A percentile compares a stretch with the other conserved stretches of the same genome.
phyloP scores from a whole-genome alignment of 176 grass and related monocot genomes.

The Dendrocalamus sinicus region DNA sequence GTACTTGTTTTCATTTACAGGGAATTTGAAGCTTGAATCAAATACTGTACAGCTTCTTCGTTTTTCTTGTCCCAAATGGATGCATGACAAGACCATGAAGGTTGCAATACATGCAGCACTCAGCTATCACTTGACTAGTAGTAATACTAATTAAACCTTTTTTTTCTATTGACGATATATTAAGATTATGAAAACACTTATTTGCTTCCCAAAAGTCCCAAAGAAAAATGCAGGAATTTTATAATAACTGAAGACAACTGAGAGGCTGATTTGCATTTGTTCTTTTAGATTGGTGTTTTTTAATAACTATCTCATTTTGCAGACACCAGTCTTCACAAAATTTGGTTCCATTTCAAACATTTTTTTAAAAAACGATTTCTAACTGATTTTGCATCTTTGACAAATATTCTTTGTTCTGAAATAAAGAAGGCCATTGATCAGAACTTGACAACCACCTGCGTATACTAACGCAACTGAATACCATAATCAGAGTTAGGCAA shows the following conservation, averaged over 20 bases:
- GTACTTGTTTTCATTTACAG: neutral
- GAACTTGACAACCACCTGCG: neutral
- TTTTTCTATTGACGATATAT: neutral
- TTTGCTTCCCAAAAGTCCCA: neutral
- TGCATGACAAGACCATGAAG: neutral
- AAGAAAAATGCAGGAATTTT: neutral
- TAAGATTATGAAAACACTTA: neutral
- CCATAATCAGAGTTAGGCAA: neutral
- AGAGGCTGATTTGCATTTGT: neutral
- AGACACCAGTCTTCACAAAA: no score
- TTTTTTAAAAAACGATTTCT: neutral
- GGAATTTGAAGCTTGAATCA: neutral
- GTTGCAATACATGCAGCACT: neutral
- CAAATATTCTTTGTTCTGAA: neutral
- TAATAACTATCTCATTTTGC: no score
- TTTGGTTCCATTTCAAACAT: no score
- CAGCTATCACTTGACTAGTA: neutral
- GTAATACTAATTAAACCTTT: neutral
- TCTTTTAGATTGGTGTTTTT: neutral
- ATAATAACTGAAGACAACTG: neutral
- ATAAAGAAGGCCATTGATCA: neutral
- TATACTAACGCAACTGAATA: slow-evolving; percentile 7
- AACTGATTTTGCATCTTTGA: neutral
- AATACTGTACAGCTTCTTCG: neutral
- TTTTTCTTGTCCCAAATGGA: neutral